Evolutionary conservation across 2,329 filamentous ascomycete genomes (phyloP).

Genomic region (Calonectria henricotiae): DNA sequence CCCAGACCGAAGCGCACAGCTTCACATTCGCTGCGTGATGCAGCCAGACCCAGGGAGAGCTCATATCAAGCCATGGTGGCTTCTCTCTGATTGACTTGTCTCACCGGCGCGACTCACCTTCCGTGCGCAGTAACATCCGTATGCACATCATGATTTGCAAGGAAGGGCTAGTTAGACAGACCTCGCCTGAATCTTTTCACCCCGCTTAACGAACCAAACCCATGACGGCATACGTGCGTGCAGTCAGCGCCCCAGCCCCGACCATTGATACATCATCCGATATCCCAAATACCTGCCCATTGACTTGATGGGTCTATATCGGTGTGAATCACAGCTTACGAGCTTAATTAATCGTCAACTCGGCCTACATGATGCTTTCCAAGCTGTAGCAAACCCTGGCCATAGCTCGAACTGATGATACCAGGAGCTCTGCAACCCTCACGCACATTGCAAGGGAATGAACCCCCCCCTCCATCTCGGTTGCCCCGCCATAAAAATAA

Average conservation of each 20-base stretch:
- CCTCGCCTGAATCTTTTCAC: constrained; percentile 22
- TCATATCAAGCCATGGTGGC: constrained; percentile 14
- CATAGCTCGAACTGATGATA: neutral
- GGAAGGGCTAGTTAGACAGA: constrained; percentile 22
- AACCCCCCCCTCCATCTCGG: constrained; percentile 30
- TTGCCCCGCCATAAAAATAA: constrained; percentile 29
- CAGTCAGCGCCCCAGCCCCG: constrained; percentile 14
- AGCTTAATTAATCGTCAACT: neutral
- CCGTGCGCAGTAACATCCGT: constrained; percentile 13
- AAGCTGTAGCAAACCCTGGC: constrained; percentile 5
- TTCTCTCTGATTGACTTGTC: neutral
- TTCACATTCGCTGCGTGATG: constrained; percentile 7
- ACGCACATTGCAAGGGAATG: constrained; percentile 3
- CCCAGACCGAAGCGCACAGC: neutral
- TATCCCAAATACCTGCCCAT: neutral
- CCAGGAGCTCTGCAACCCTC: constrained; percentile 7
- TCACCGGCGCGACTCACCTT: constrained; percentile 34
- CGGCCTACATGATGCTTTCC: neutral
- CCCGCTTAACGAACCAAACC: constrained; percentile 27
- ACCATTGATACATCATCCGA: constrained; percentile 27
- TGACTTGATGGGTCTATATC: constrained; percentile 1
- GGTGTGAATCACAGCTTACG: constrained; percentile 12
- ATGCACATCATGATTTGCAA: constrained; percentile 36
- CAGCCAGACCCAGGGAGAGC: neutral
- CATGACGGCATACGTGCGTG: constrained; percentile 33